Evolutionary conservation across 768 basidiomycete genomes (phyloP).

Genomic region (Amanita subjunquillea): DNA sequence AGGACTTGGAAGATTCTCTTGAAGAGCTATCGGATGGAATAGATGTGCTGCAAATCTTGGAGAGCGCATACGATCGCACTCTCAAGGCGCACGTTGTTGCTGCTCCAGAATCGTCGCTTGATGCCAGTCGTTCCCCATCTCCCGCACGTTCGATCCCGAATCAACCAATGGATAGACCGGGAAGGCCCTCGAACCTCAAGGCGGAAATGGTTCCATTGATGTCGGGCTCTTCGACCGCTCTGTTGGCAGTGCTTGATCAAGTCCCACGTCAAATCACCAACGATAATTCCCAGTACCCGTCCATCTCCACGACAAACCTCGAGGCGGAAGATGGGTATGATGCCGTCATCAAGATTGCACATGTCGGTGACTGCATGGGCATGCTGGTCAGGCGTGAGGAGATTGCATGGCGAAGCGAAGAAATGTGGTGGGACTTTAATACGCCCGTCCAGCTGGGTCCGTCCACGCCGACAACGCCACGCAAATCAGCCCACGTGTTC

Average conservation of each 20-base stretch:
- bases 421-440: constrained; percentile 82
- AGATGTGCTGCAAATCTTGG: constrained; percentile 58
- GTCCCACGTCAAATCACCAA: constrained; percentile 5
- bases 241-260: constrained; percentile 12
- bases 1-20: constrained; percentile 27
- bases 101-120: constrained; percentile 7
- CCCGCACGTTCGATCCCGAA: constrained; percentile 3
- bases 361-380: constrained; percentile 82
- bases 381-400: constrained; percentile 74
- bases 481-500: constrained; percentile 56
- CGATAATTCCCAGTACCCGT: constrained; percentile 3
- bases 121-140: constrained; percentile 8
- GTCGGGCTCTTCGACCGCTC: constrained; percentile 5
- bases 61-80: constrained; percentile 59
- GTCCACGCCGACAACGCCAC: constrained; percentile 15
- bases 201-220: constrained; percentile 4
- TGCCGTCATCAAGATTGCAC: constrained; percentile 71
- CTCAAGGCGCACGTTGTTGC: constrained; percentile 47
- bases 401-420: constrained; percentile 79
- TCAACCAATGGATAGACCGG: neutral
- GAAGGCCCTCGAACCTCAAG: neutral
- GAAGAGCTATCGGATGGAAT: constrained; percentile 62
- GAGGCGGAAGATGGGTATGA: constrained; percentile 21
- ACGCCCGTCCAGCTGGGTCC: constrained; percentile 38
- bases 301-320: constrained; percentile 8